Conservation (phyloP, 225 moss, liverwort and hornwort genomes). For the Polytrichum commune region DNA sequence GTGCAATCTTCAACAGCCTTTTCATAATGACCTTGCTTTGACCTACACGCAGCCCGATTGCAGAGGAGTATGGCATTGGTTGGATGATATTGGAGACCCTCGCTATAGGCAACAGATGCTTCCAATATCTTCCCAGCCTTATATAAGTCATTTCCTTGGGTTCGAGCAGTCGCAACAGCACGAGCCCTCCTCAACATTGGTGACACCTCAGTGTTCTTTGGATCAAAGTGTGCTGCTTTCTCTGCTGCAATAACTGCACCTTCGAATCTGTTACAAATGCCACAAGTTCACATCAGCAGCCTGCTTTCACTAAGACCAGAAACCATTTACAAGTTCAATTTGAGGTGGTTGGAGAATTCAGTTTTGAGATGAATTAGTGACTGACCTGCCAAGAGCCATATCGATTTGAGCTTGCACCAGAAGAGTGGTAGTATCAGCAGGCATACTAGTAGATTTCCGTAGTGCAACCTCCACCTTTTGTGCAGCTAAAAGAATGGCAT, state of each 20-base stretch:
- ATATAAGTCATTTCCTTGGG: constrained; percentile 79
- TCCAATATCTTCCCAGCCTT: constrained; percentile 73
- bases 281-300: neutral
- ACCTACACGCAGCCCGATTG: constrained; percentile 91
- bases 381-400: constrained; percentile 84
- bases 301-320: too few species aligned
- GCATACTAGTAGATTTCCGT: constrained; percentile 55
- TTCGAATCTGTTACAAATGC: constrained; percentile 64
- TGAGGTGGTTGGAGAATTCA: too few species aligned
- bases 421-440: constrained; percentile 64
- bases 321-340: too few species aligned
- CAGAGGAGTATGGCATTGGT: constrained; percentile 76
- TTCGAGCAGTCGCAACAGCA: constrained; percentile 66
- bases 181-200: constrained; percentile 63
- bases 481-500: constrained; percentile 54
- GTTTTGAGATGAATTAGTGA: neutral
- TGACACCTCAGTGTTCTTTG: constrained; percentile 55
- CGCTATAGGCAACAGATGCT: constrained; percentile 80
- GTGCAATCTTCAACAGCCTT: constrained; percentile 97
- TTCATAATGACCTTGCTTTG: constrained; percentile 88
- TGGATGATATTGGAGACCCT: constrained; percentile 75
- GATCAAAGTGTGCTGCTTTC: constrained; percentile 71
- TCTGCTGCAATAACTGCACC: constrained; percentile 80
- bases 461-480: constrained; percentile 76
- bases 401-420: constrained; percentile 86